Base-by-base conservation (phyloP, 169 alveolate genomes). In the Plasmodium chabaudi region DNA sequence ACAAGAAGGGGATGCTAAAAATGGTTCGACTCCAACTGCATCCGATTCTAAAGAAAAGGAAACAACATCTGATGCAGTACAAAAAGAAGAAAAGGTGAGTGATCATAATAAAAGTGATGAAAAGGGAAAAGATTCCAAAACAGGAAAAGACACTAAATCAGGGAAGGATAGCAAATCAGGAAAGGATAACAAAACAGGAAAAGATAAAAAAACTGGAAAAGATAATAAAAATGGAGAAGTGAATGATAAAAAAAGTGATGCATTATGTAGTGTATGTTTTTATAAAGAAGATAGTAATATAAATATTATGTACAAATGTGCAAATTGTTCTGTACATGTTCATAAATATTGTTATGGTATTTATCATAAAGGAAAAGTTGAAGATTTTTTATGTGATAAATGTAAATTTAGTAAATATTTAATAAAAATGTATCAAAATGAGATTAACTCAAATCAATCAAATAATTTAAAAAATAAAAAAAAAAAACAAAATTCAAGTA, bases 321-420 rank as follows among this genome's bases (percentile, higher is more conserved):
- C 17, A 9, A 53, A 34, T n/a, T 77, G 88, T 67, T 19, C 57
- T 12, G 57, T 64, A 15, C 27, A 77, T 59, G 55, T 77, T 7
- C 88, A 77, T 56, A 77, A 77, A 7, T 77, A 77, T 46, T 77
- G 88, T 21, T 77, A 77, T 19, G 88, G 79, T 13, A 77, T 77
- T 13, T 77, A 77, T 51, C 77, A 46, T 10, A 77, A 77, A 51
- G 71, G 71, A 25, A 77, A 46, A 55, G 65, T 49, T n/a, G 88
- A 77, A 15, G 88, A 77, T 47, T 77, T 77, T 77, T 53, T 77
- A 59, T 77, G 88, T 12, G 77, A 77, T 9, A 77, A 63, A 56
- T 77, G 88, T 51, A 44, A 21, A 2, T 25, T 39, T 51, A 64
- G 69, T 53, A 77, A 64, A 23, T 19, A 47, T 42, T 6, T 77